phyloP scores from a whole-genome alignment of 192 early-diverging fungal genomes.

The Piromyces sp. region DNA sequence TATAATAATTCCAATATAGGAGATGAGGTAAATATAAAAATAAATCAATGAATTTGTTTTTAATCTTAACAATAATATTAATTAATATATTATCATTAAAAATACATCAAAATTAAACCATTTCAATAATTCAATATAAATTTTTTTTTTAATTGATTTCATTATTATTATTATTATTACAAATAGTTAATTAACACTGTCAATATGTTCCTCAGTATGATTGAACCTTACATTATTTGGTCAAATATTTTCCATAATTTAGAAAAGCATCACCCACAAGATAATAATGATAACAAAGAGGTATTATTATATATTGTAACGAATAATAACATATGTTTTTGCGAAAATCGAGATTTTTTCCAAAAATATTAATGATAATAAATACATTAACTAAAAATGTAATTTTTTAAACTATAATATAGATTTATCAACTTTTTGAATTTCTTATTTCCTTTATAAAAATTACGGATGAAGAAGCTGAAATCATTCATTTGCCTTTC shows the following conservation, averaged over 20 bases:
- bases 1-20: slow-evolving; percentile 9
- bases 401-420: background rate
- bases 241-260: slow-evolving; percentile 19
- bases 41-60: background rate
- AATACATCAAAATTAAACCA: too few relatives aligned
- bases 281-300: slow-evolving; percentile 7
- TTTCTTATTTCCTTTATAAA: slow-evolving; percentile 61
- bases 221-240: slow-evolving; percentile 77
- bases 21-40: slow-evolving; percentile 12
- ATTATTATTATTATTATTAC: too few relatives aligned
- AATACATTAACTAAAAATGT: too few relatives aligned
- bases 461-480: slow-evolving; percentile 63
- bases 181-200: slow-evolving; percentile 56
- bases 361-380: too few relatives aligned
- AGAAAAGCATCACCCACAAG: background rate
- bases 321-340: too few relatives aligned
- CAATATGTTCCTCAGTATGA: slow-evolving; percentile 76
- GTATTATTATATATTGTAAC: too few relatives aligned
- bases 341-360: too few relatives aligned
- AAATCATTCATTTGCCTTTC: slow-evolving; percentile 65
- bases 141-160: background rate
- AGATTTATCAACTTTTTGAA: slow-evolving; percentile 33
- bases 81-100: background rate
- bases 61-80: background rate
- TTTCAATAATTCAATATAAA: too few relatives aligned